Evolutionary conservation across 1,139 yeast genomes (phyloP), one percentile per base, ranked within the genome.

Genomic region (Protomyces inouyei): DNA sequence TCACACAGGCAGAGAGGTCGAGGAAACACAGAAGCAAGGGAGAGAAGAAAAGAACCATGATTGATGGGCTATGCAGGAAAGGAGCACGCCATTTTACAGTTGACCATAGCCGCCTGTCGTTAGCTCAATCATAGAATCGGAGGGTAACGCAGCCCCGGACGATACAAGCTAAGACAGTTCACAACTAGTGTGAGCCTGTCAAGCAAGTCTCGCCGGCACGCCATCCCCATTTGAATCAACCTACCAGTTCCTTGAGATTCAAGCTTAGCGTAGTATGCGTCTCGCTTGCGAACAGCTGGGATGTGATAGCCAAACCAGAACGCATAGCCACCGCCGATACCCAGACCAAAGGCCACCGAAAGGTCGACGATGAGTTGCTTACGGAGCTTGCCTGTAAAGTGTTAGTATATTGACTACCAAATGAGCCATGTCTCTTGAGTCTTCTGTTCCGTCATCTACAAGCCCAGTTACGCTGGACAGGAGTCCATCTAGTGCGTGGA

Each of bases 271-370:
- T 66, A 66, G 52, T 52, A 66, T 18, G 63, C 65, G 21, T 66
- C 67, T 21, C 68, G 61, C 48, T 60, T 57, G n/a, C 64, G 67
- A 12, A 61, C 55, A 25, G 68, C 57, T 6, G 68, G 68, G 43
- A 65, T 61, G 45, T 66, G 68, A 54, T 64, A 66, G 18, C 66
- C 67, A 35, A 45, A 61, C 68, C 68, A 66, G 56, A 61, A 66
- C 1, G 57, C 60, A 57, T 57, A 65, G 10, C 65, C 67, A 18
- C 65, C 64, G 35, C 55, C 54, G 32, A 65, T 55, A 3, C 68
- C 68, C 2, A 66, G 59, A 23, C 65, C 63, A 12, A 66, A 52
- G 14, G 65, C 61, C 48, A 60, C 60, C 25, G 64, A 60, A 21
- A 60, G 59, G 38, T 60, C 67, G 53, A 56, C 61, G 52, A 65